A percentile compares a stretch with the other conserved stretches of the same genome.
These are phyloP conservation scores for Amanita brunnescens DNA, from an alignment of 768 basidiomycete species.

Conservation along the genomic window DNA sequence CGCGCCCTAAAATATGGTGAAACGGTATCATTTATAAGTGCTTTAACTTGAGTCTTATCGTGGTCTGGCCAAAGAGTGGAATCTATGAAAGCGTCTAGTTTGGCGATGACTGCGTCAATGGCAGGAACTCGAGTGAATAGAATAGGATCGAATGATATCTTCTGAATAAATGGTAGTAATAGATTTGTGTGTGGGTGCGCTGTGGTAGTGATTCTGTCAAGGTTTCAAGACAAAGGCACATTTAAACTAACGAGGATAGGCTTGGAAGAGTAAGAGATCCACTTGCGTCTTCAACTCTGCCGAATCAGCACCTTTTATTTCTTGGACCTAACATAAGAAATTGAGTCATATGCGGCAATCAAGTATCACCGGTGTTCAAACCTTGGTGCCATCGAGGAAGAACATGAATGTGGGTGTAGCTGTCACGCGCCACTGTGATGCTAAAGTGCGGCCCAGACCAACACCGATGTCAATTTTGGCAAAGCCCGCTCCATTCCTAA, in stretches of 20 bases:
- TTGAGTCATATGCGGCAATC: background rate
- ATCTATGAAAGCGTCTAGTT: conserved; percentile 58
- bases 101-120: conserved; percentile 52
- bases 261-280: conserved; percentile 64
- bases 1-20: conserved; percentile 59
- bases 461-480: conserved; percentile 77
- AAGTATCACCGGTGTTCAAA: conserved; percentile 17
- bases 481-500: conserved; percentile 55
- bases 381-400: conserved; percentile 72
- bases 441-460: conserved; percentile 54
- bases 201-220: conserved; percentile 18
- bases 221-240: background rate
- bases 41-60: conserved; percentile 35
- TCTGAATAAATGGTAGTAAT: conserved; percentile 48
- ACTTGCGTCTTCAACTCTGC: conserved; percentile 66
- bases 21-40: conserved; percentile 38
- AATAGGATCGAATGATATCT: conserved; percentile 65
- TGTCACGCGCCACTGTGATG: conserved; percentile 51
- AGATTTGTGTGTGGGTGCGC: conserved; percentile 70
- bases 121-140: conserved; percentile 66
- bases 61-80: conserved; percentile 26
- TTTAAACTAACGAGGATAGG: conserved; percentile 63
- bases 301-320: conserved; percentile 65
- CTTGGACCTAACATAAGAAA: conserved; percentile 41
- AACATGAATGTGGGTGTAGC: conserved; percentile 89